These are phyloP conservation scores for Nidula microcarpa DNA, from an alignment of 768 basidiomycete genomes.

Conservation along the genomic window DNA sequence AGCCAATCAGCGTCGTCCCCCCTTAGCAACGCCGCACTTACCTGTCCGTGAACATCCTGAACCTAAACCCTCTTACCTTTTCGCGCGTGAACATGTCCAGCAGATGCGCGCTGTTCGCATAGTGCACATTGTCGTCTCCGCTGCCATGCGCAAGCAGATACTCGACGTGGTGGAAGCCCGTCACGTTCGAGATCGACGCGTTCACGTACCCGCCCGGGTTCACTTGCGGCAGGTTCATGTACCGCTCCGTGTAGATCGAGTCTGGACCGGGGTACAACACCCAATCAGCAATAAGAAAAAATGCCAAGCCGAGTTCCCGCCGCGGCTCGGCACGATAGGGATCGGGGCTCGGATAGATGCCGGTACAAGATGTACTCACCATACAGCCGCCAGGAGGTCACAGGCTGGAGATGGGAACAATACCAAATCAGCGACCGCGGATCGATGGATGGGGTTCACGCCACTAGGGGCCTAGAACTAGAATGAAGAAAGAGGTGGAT, in stretches of 20 bases:
- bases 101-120: conserved; percentile 84
- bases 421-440: neutral
- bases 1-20: neutral
- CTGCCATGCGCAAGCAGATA: conserved; percentile 90
- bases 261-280: conserved; percentile 38
- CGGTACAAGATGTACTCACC: conserved; percentile 36
- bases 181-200: conserved; percentile 84
- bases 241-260: conserved; percentile 96
- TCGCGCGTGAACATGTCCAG: conserved; percentile 89
- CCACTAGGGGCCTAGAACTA: neutral
- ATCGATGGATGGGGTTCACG: neutral
- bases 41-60: conserved; percentile 98
- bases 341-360: too few relatives aligned
- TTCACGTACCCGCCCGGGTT: conserved; percentile 90
- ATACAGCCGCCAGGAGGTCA: conserved; percentile 83
- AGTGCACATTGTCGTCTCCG: conserved; percentile 97
- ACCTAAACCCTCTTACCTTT: conserved; percentile 71
- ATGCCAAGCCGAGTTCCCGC: too few relatives aligned
- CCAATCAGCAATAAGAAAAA: too few relatives aligned
- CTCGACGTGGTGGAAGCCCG: conserved; percentile 76
- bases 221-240: conserved; percentile 80
- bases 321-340: too few relatives aligned
- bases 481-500: neutral
- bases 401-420: conserved; percentile 47
- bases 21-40: conserved; percentile 25